Percentiles rank a stretch among this genome's conserved stretches.
Conservation (phyloP, 768 basidiomycete genomes). For the Butyriboletus loyo region DNA sequence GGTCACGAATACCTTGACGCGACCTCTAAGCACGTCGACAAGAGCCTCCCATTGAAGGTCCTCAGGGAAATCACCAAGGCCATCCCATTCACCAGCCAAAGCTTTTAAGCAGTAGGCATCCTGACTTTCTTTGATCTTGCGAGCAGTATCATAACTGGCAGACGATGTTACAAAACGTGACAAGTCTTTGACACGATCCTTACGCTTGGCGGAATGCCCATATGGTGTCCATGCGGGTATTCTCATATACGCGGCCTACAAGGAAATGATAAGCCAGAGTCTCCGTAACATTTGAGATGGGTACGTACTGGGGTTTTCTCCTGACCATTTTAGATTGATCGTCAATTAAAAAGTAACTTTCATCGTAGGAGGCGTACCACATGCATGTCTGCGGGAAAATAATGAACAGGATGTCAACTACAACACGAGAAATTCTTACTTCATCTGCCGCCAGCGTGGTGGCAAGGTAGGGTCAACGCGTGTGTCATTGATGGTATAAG, state of each 20-base stretch:
- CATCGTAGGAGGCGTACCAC: slow-evolving; percentile 36
- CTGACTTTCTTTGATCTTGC: slow-evolving; percentile 51
- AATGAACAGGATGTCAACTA: slow-evolving; percentile 3
- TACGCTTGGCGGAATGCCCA: slow-evolving; percentile 56
- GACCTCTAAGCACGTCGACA: slow-evolving; percentile 81
- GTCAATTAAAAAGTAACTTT: not conserved
- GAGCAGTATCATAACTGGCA: slow-evolving; percentile 49
- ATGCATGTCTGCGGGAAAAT: slow-evolving; percentile 48
- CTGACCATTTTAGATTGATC: slow-evolving; percentile 19
- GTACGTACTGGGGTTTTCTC: slow-evolving; percentile 46
- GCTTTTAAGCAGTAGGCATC: slow-evolving; percentile 52
- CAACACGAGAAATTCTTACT: slow-evolving; percentile 40
- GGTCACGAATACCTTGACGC: slow-evolving; percentile 56
- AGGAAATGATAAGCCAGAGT: not conserved
- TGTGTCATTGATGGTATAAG: slow-evolving; percentile 55
- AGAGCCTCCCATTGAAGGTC: slow-evolving; percentile 71
- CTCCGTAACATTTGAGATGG: not conserved
- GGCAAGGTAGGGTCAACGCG: slow-evolving; percentile 37
- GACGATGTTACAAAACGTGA: slow-evolving; percentile 1
- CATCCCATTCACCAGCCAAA: slow-evolving; percentile 36
- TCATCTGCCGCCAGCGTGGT: slow-evolving; percentile 77
- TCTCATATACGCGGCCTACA: slow-evolving; percentile 28
- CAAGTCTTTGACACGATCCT: slow-evolving; percentile 4
- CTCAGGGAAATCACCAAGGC: slow-evolving; percentile 61
- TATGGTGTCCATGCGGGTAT: slow-evolving; percentile 44